A percentile compares a stretch with the other conserved stretches of the same genome.
Conservation (phyloP, 768 basidiomycete species). For the Tremella mesenterica region DNA sequence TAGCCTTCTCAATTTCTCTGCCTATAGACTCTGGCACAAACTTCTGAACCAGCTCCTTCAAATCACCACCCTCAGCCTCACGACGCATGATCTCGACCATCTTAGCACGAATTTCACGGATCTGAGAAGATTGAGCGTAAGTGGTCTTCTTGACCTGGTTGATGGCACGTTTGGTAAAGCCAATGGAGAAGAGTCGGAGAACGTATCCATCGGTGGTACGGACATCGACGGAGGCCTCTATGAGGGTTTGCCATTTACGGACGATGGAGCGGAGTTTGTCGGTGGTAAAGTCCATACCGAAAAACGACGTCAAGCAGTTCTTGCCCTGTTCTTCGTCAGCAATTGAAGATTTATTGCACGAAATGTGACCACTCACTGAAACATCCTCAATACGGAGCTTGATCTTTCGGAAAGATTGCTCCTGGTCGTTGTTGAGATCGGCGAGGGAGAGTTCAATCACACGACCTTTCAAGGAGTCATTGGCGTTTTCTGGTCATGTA, state of each 20-base stretch:
- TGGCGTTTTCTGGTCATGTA: constrained; percentile 73
- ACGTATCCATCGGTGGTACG: constrained; percentile 99
- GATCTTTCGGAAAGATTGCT: constrained; percentile 98
- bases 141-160: constrained; percentile 98
- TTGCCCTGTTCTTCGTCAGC: constrained; percentile 63
- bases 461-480: constrained; percentile 94
- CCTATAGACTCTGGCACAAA: constrained; percentile 98
- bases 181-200: constrained; percentile 95
- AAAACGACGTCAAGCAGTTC: constrained; percentile 99
- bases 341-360: not conserved
- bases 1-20: constrained; percentile 97
- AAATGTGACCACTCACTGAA: constrained; percentile 22
- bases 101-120: constrained; percentile 96
- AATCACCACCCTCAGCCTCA: constrained; percentile 86
- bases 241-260: constrained; percentile 98
- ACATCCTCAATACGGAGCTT: constrained; percentile 81
- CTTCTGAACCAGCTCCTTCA: constrained; percentile 88
- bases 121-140: constrained; percentile 89
- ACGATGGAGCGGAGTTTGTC: constrained; percentile 99
- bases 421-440: constrained; percentile 99
- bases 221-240: constrained; percentile 97
- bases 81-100: constrained; percentile 80
- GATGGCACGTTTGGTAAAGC: constrained; percentile 94
- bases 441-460: constrained; percentile 92
- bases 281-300: constrained; percentile 99